Evolutionary conservation across 164 flowering plant genomes (phyloP).

Genomic region (Annona cherimola): DNA sequence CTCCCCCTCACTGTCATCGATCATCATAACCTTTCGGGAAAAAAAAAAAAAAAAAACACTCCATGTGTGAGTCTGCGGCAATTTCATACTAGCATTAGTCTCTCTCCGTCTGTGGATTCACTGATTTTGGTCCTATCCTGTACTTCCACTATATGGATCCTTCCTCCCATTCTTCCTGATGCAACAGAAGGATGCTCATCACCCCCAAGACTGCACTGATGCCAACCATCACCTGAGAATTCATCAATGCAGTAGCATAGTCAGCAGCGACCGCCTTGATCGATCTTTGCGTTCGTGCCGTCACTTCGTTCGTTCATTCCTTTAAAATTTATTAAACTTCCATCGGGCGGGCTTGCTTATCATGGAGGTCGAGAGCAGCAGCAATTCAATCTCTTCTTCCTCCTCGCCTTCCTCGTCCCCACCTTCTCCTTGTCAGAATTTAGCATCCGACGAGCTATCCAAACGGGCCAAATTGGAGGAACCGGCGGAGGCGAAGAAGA

Average conservation of each 20-base stretch:
- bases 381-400: conserved; percentile 26
- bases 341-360: conserved; percentile 12
- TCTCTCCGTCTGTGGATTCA: too few relatives aligned
- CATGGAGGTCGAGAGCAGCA: conserved; percentile 35
- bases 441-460: neutral
- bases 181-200: neutral
- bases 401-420: conserved; percentile 15
- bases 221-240: neutral
- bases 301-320: neutral
- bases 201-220: neutral
- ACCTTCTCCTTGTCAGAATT: conserved; percentile 1
- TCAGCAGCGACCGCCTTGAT: neutral
- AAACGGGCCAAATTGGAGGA: conserved; percentile 6
- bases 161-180: too few relatives aligned
- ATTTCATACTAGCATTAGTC: too few relatives aligned
- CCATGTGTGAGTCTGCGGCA: neutral
- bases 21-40: neutral
- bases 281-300: neutral
- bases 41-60: neutral
- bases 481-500: conserved; percentile 9
- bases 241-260: neutral
- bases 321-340: neutral
- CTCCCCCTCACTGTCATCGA: conserved; percentile 1
- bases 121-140: too few relatives aligned
- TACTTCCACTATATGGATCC: too few relatives aligned